Conservation (phyloP, 2,329 filamentous ascomycete genomes). For the Pseudopyricularia cyperi region DNA sequence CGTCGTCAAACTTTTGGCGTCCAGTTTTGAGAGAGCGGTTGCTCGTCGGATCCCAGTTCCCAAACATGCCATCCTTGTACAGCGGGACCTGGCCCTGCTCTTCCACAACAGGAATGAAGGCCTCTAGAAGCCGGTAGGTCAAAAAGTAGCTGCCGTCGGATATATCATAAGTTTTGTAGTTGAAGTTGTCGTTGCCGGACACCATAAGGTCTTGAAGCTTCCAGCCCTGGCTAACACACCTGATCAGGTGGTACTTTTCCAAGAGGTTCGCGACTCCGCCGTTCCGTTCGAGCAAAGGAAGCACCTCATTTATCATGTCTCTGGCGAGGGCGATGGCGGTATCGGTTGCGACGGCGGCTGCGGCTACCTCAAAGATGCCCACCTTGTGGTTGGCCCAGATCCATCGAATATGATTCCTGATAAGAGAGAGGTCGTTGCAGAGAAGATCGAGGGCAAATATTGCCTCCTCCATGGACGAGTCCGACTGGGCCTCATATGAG, state of each 20-base stretch:
- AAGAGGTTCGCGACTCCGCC: slow-evolving; percentile 12
- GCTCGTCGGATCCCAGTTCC: slow-evolving; percentile 13
- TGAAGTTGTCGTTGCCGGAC: slow-evolving; percentile 8
- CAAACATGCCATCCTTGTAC: slow-evolving; percentile 13
- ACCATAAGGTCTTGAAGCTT: background rate
- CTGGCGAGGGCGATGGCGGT: slow-evolving; percentile 20
- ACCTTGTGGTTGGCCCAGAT: slow-evolving; percentile 17
- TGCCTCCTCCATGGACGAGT: slow-evolving; percentile 12
- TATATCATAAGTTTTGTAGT: slow-evolving; percentile 15
- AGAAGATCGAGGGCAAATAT: slow-evolving; percentile 14
- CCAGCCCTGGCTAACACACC: slow-evolving; percentile 8
- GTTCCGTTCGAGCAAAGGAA: slow-evolving; percentile 10
- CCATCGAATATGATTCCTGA: slow-evolving; percentile 14
- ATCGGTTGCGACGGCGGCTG: slow-evolving; percentile 22
- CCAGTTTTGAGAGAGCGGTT: slow-evolving; percentile 13
- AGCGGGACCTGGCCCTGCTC: slow-evolving; percentile 6
- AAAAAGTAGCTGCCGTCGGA: slow-evolving; percentile 10
- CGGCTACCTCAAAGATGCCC: slow-evolving; percentile 15
- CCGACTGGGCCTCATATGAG: slow-evolving; percentile 19
- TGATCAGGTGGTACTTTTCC: slow-evolving; percentile 7
- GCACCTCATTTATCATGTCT: slow-evolving; percentile 16
- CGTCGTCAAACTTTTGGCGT: slow-evolving; percentile 19
- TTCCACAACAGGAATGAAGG: slow-evolving; percentile 7
- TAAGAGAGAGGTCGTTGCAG: slow-evolving; percentile 15
- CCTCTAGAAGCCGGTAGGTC: slow-evolving; percentile 7